Evolutionary conservation across 2,329 filamentous ascomycete species (phyloP).

Genomic region (Neonectria neomacrospora): DNA sequence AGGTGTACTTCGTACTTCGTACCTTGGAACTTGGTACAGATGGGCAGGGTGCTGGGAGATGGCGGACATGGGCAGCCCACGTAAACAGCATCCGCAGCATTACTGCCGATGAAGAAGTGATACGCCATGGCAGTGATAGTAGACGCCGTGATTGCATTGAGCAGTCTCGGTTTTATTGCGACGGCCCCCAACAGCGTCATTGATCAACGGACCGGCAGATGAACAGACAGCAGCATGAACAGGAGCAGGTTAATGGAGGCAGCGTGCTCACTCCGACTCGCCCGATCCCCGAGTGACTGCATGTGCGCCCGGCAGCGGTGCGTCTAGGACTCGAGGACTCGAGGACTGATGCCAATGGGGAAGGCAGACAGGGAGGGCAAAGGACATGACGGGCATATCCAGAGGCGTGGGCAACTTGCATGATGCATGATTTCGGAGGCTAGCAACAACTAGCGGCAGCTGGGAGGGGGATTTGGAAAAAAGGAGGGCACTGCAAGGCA

Average conservation of each 20-base stretch:
- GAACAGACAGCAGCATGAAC: constrained; percentile 17
- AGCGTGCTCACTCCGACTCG: constrained; percentile 22
- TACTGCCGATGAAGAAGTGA: background rate
- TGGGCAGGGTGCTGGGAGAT: background rate
- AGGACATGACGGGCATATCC: constrained; percentile 22
- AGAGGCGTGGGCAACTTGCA: constrained; percentile 18
- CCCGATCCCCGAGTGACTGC: constrained; percentile 24
- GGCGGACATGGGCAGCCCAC: constrained; percentile 1
- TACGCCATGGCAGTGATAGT: background rate
- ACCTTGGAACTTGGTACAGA: background rate
- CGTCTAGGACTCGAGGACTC: constrained; percentile 11
- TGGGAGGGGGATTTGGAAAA: background rate
- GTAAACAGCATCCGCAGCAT: background rate
- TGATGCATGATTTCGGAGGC: constrained; percentile 17
- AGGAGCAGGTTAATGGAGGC: constrained; percentile 10
- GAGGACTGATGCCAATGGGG: constrained; percentile 14
- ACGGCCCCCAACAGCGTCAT: constrained; percentile 5
- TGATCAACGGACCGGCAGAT: constrained; percentile 7
- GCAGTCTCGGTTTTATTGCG: constrained; percentile 3
- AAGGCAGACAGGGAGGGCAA: background rate
- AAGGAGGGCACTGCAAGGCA: background rate
- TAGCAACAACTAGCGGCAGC: constrained; percentile 18
- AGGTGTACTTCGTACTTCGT: background rate
- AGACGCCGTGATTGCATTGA: background rate
- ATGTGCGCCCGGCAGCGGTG: constrained; percentile 15